Base-by-base conservation (phyloP, 2,329 filamentous ascomycete species). In the Pseudogymnoascus sp. region DNA sequence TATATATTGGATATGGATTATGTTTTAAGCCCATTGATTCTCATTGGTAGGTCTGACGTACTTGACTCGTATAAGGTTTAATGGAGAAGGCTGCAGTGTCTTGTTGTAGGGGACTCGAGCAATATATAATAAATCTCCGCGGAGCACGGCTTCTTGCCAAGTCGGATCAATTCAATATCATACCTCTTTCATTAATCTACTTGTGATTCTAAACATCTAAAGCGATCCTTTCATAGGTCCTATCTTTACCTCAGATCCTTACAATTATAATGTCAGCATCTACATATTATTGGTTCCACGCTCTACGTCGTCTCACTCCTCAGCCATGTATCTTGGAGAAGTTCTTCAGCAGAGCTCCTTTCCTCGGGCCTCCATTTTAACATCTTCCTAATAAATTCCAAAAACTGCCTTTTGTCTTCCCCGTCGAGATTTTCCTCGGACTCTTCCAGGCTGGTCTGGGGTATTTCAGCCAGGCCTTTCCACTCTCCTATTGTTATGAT, bases 351-450 rank as follows among this genome's bases (percentile, higher is more conserved):
- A 16, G 31, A 35, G 14, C 21, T 23, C 28, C 59, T 60, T 14
- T 60, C 60, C 5, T 61, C 64, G 12, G 74, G 73, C 5, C 71
- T 70, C 75, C 76, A 77, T 6, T 74, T 72, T 5, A 77, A 67
- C 72, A 77, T 76, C 62, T 70, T 75, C 10, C 66, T 60, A 70
- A 77, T 73, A 61, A 76, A 68, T 2, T 47, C 44, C 0, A 77
- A 65, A 38, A 77, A 77, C 2, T 16, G 64, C 14, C 67, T 63
- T 62, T 68, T 67, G 50, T 67, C 66, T 33, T 72, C 59, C 3
- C 71, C 71, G 3, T 28, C 4, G 5, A 59, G n/a, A 31, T 25
- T 14, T 40, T 47, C 35, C 14, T 62, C 60, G 3, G 28, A 25
- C 37, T 25, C 23, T 33, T 56, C 16, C 8, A 62, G 12, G 33